Base-by-base conservation (phyloP, 371 early-diverging fungal genomes). In the Amoeboaphelidium protococcarum region DNA sequence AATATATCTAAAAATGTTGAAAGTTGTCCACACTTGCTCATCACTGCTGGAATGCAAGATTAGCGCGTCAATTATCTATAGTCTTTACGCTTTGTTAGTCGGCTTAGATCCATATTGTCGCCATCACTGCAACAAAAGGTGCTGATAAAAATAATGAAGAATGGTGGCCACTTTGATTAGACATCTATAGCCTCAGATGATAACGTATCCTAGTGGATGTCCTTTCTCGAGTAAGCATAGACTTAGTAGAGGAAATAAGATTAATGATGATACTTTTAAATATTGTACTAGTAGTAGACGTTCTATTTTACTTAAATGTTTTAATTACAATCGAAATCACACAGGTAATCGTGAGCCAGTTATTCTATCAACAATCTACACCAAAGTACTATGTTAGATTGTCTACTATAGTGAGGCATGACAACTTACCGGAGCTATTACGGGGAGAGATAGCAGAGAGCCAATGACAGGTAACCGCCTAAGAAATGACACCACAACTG, bases 401-500 rank as follows among this genome's bases (percentile, higher is more conserved):
- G n/a, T n/a, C n/a, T n/a, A n/a, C n/a, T n/a, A n/a, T n/a, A n/a
- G n/a, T n/a, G n/a, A n/a, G n/a, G n/a, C n/a, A n/a, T n/a, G n/a
- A n/a, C n/a, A n/a, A n/a, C n/a, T n/a, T n/a, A n/a, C n/a, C 16
- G 37, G 37, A 6, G 37, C 37, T 23, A 43, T 21, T 3, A 23
- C 43, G 22, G 43, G 43, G 3, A 20, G 13, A 43, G 13, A 23
- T 45, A 45, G 27, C 16, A 45, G 2, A 19, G n/a, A n/a, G 13
- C 45, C 45, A 16, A 45, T 22, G 13, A 45, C 23, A 20, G 45
- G 45, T 26, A 45, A 26, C 2, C 23, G 25, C 27, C 45, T 45
- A 19, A 45, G 10, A 20, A 27, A 27, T 3, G 16, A 19, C 10
- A 45, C n/a, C 23, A 82, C 76, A 25, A 82, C 78, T 1, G 92